Evolutionary conservation across 768 basidiomycete genomes (phyloP), one percentile per base, ranked within the genome.

Genomic region (Aureoboletus auriporus): DNA sequence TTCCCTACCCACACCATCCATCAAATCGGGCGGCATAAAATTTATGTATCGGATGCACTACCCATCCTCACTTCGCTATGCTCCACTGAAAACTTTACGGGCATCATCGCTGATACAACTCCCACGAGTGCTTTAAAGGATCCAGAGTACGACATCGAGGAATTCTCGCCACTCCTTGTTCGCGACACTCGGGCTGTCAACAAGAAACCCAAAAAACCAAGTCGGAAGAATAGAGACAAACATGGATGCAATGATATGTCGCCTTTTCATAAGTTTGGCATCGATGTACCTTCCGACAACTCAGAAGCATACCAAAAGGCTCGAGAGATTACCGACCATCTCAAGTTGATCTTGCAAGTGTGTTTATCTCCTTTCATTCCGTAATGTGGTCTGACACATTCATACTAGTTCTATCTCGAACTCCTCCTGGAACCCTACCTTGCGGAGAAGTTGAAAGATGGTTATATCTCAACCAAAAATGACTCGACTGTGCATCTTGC

Each of bases 331-430:
- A 39, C 63, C 7, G 31, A 33, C 0, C 34, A 61, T 1, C 68
- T 71, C 45, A 62, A 62, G 46, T 27, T 7, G 8, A 55, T 57
- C 17, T 42, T 75, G 28, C 42, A 65, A 42, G 74, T 74, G 30
- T 6, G 58, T 51, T 7, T 0, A 12, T 31, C 6, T 26, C 2
- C 6, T 1, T 33, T 5, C 1, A 14, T 31, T 31, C 13, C 16
- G 17, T 5, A 7, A 26, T n/a, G 5, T 4, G 9, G 35, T 11
- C 30, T 50, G 26, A 63, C 30, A 20, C 28, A 11, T 48, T 31
- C 1, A 6, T 23, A 23, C 20, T 43, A 70, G 67, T 57, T 51
- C 20, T 69, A 57, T 47, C 50, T 68, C 14, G 38, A 46, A 17
- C 54, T 56, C 2, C 54, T 70, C 10, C 37, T 44, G 5, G 47